Conservation (phyloP, 2,329 filamentous ascomycete genomes). For the Aspergillus eucalypticola region DNA sequence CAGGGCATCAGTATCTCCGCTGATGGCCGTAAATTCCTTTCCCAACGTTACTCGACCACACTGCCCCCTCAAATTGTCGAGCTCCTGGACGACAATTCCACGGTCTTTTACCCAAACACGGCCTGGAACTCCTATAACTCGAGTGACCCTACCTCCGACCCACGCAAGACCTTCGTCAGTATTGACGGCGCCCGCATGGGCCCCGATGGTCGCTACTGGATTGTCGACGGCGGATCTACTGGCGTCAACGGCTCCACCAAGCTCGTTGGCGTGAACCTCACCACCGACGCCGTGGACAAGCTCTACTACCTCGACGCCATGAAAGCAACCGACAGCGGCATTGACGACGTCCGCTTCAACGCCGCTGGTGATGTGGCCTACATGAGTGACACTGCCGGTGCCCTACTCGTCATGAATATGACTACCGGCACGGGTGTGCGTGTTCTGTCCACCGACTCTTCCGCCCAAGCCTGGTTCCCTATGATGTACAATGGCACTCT, state of each 20-base stretch:
- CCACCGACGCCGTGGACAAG: conserved; percentile 5
- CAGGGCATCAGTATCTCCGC: conserved; percentile 2
- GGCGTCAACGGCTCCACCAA: conserved; percentile 3
- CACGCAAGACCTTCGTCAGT: background rate
- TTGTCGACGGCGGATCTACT: background rate
- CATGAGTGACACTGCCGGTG: conserved; percentile 2
- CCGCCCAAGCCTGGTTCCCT: background rate
- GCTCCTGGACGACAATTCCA: background rate
- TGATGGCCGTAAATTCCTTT: background rate
- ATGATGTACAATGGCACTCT: conserved; percentile 6
- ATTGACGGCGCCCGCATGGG: conserved; percentile 1
- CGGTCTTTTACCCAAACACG: background rate
- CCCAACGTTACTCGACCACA: background rate
- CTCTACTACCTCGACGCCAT: conserved; percentile 1
- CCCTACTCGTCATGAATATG: conserved; percentile 3
- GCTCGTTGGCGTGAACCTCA: conserved; percentile 1
- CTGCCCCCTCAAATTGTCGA: background rate
- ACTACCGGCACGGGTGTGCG: conserved; percentile 3
- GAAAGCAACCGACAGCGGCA: background rate
- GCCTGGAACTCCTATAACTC: conserved; percentile 3
- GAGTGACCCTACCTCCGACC: background rate
- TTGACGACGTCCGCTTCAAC: conserved; percentile 3
- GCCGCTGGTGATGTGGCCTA: background rate
- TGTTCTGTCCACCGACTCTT: background rate
- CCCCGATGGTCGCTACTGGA: conserved; percentile 2